Evolutionary conservation across 441 rosid genomes (phyloP).

Genomic region (Brassica balearica): DNA sequence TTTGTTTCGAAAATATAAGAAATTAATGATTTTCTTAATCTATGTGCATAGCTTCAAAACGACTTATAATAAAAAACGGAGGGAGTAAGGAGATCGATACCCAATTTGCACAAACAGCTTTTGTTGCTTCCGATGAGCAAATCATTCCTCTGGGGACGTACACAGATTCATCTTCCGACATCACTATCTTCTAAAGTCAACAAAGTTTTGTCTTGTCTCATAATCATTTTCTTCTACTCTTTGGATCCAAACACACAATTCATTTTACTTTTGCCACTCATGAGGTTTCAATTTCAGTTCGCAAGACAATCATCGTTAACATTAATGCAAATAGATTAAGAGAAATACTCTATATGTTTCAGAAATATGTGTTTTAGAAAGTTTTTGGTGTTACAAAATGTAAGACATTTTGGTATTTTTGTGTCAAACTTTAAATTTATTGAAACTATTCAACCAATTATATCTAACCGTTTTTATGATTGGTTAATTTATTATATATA

Average conservation of each 20-base stretch:
- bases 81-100: conserved; percentile 33
- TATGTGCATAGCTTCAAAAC: too few species aligned
- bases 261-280: conserved; percentile 33
- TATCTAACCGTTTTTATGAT: background rate
- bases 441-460: background rate
- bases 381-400: background rate
- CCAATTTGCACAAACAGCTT: conserved; percentile 45
- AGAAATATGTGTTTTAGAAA: background rate
- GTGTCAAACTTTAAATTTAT: background rate
- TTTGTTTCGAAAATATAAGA: too few species aligned
- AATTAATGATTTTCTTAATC: too few species aligned
- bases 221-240: conserved; percentile 41
- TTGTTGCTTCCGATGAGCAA: conserved; percentile 47
- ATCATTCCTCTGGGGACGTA: conserved; percentile 49
- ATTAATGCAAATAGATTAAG: conserved; percentile 12
- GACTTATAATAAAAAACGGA: too few species aligned
- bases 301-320: background rate
- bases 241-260: conserved; percentile 44
- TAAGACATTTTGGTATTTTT: background rate
- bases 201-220: conserved; percentile 43
- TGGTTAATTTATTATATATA: too few species aligned
- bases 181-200: conserved; percentile 49
- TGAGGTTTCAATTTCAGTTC: conserved; percentile 20
- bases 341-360: background rate
- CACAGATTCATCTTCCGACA: conserved; percentile 47